These are phyloP conservation scores for Tylopilus sp. DNA, from an alignment of 1,284 basidiomycete genomes.

Conservation along the genomic window DNA sequence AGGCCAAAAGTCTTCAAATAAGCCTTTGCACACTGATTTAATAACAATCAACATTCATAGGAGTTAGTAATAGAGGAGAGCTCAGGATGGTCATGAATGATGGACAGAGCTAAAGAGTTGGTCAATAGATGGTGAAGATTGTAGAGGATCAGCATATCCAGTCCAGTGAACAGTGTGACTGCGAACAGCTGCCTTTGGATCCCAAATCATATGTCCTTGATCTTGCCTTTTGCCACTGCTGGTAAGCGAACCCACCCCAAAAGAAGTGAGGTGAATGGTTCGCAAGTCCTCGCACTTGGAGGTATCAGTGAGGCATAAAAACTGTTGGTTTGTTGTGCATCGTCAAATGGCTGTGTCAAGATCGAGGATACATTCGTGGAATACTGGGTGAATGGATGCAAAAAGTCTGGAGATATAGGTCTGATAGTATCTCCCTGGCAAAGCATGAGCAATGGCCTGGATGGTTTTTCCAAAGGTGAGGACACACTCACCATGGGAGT, in stretches of 20 bases:
- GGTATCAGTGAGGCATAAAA: constrained; percentile 36
- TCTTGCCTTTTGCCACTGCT: no score
- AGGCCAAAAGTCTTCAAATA: not conserved
- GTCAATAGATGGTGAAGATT: constrained; percentile 23
- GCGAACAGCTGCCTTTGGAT: rapidly evolving
- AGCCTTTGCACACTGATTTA: constrained; percentile 36
- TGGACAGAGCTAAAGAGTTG: not conserved
- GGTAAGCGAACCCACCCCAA: constrained; percentile 5
- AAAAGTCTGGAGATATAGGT: constrained; percentile 39
- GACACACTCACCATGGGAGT: constrained; percentile 39
- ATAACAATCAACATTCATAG: constrained; percentile 42
- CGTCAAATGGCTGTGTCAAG: constrained; percentile 42
- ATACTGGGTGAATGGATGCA: constrained; percentile 11
- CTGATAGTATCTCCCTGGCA: constrained; percentile 41
- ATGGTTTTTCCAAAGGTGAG: constrained; percentile 31
- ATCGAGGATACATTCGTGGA: constrained; percentile 35
- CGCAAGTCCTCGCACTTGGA: constrained; percentile 32
- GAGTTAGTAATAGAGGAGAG: constrained; percentile 35
- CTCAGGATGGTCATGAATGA: constrained; percentile 26
- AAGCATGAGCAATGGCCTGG: constrained; percentile 35
- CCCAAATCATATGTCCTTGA: constrained; percentile 1
- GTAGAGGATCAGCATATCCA: constrained; percentile 23
- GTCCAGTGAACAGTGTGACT: constrained; percentile 31
- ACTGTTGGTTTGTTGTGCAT: constrained; percentile 30
- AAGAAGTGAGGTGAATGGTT: constrained; percentile 22